Base-by-base conservation (phyloP, 1,284 basidiomycete genomes). In the Apiotrichum sp. region DNA sequence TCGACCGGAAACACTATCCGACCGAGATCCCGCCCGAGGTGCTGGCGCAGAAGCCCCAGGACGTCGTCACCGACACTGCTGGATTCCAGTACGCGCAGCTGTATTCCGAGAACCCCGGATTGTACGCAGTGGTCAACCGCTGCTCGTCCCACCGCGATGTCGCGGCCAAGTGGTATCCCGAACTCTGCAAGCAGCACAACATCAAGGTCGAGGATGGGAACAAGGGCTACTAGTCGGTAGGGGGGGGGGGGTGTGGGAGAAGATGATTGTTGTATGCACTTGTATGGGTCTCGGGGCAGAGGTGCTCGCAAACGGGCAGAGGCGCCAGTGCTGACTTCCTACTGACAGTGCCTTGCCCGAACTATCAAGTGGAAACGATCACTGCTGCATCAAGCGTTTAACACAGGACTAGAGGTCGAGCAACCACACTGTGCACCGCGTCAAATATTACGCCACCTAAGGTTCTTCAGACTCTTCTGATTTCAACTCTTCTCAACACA, bases 71-170 rank as follows among this genome's bases (percentile, higher is more conserved):
- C 9, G 59, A 61, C 52, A 61, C 59, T 29, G 43, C 50, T 3
- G 59, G 59, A n/a, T 61, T 57, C 56, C 59, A 61, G 59, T 61
- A 38, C 43, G 59, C 59, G 6, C 50, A 55, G 50, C 55, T 61
- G 22, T 61, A 57, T 13, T 49, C 59, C 4, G 43, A 52, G 39
- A 40, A 55, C 50, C 59, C 59, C 10, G 59, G 59, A 3, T 40
- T 47, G 11, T 61, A 61, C 31, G 55, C 55, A 10, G 42, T 57
- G 13, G 42, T 61, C 33, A 61, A 61, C 56, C 59, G 59, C 43
- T 50, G 44, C 38, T 50, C 47, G 45, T 57, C 55, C 2, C 59
- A 61, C 44, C 52, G 59, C 39, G 59, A 61, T 35, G 59, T 61
- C 29, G 59, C 42, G 41, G 53, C 36, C 36, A 61, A 55, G 55